Percentiles rank a stretch among this genome's conserved stretches.
Evolutionary conservation across 495 filamentous ascomycete species (phyloP).

Genomic region (Penicillium odoratum): DNA sequence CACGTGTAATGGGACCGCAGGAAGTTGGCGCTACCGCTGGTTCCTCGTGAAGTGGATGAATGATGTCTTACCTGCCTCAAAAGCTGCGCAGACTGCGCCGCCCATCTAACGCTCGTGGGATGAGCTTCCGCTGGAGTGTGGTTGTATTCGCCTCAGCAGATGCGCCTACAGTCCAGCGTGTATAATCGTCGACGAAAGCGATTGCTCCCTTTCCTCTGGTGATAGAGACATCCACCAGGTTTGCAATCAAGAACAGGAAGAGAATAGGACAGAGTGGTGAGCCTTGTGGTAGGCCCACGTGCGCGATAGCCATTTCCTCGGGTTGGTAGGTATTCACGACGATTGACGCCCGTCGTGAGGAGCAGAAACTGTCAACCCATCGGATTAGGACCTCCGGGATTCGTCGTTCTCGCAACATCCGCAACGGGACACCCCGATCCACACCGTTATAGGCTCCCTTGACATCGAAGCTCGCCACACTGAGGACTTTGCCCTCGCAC

Average conservation of each 20-base stretch:
- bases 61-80: constrained; percentile 4
- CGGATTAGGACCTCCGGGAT: constrained; percentile 30
- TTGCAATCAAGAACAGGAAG: constrained; percentile 29
- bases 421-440: constrained; percentile 30
- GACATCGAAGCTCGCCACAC: constrained; percentile 42
- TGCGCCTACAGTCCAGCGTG: background rate
- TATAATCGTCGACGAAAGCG: constrained; percentile 20
- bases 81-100: background rate
- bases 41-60: constrained; percentile 6
- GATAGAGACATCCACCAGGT: constrained; percentile 25
- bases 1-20: background rate
- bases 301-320: constrained; percentile 10
- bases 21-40: background rate
- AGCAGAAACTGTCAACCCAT: constrained; percentile 36
- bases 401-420: constrained; percentile 31
- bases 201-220: constrained; percentile 14
- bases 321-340: constrained; percentile 18
- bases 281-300: constrained; percentile 30
- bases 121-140: constrained; percentile 1
- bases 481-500: constrained; percentile 19
- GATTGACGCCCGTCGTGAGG: constrained; percentile 17
- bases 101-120: constrained; percentile 4
- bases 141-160: background rate
- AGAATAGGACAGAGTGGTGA: constrained; percentile 35
- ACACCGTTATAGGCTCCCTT: constrained; percentile 46